These are phyloP conservation scores for Exophiala oligosperma DNA, from an alignment of 2,329 filamentous ascomycete genomes.

Conservation along the genomic window DNA sequence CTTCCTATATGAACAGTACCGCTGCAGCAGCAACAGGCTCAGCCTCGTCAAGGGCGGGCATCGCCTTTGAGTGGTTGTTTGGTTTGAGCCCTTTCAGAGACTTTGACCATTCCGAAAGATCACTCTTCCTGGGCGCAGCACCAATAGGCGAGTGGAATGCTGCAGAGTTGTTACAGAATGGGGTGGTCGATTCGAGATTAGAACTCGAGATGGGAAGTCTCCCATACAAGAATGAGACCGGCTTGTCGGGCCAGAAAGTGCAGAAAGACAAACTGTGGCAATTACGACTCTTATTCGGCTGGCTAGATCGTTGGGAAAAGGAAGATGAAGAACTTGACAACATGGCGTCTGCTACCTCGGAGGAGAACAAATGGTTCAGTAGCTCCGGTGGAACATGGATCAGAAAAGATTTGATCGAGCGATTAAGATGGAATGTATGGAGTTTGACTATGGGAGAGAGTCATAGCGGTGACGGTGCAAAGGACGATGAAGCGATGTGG, in stretches of 20 bases:
- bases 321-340: slow-evolving; percentile 32
- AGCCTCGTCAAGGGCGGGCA: slow-evolving; percentile 29
- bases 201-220: slow-evolving; percentile 57
- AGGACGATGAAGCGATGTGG: not conserved
- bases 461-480: not conserved
- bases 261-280: slow-evolving; percentile 62
- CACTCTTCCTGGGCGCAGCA: slow-evolving; percentile 55
- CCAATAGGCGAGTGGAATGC: slow-evolving; percentile 40
- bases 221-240: slow-evolving; percentile 31
- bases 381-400: slow-evolving; percentile 45
- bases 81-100: slow-evolving; percentile 55
- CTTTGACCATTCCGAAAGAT: slow-evolving; percentile 66
- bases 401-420: slow-evolving; percentile 56
- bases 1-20: slow-evolving; percentile 25
- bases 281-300: slow-evolving; percentile 63
- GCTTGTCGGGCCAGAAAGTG: slow-evolving; percentile 36
- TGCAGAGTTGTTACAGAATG: slow-evolving; percentile 55
- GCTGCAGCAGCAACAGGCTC: slow-evolving; percentile 25
- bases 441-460: slow-evolving; percentile 29
- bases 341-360: not conserved
- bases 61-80: slow-evolving; percentile 74
- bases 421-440: slow-evolving; percentile 54
- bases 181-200: slow-evolving; percentile 70
- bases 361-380: slow-evolving; percentile 19
- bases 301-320: slow-evolving; percentile 55